These are phyloP conservation scores for Ceratobasidium sp. DNA, from an alignment of 1,284 basidiomycete genomes.

Conservation along the genomic window DNA sequence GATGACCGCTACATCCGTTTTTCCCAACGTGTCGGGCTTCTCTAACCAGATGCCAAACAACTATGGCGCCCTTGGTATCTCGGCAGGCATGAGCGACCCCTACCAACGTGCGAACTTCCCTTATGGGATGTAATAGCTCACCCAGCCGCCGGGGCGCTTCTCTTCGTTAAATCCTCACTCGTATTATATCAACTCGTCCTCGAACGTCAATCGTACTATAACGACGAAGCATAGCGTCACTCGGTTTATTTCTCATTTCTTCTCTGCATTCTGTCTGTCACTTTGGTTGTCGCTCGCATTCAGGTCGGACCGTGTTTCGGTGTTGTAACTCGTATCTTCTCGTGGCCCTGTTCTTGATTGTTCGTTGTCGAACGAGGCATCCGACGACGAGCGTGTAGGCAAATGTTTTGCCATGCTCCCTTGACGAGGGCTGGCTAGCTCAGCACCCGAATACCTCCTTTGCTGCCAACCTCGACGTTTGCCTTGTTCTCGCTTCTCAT, in stretches of 20 bases:
- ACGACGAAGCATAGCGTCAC: slow-evolving; percentile 19
- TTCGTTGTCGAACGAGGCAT: slow-evolving; percentile 31
- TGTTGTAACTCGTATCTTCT: slow-evolving; percentile 38
- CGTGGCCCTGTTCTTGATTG: slow-evolving; percentile 38
- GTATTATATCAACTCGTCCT: slow-evolving; percentile 23
- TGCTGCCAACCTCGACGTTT: slow-evolving; percentile 30
- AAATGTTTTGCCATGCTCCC: neutral
- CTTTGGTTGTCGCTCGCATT: slow-evolving; percentile 33
- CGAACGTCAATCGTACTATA: slow-evolving; percentile 10
- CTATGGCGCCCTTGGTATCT: slow-evolving; percentile 59
- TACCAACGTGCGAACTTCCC: slow-evolving; percentile 76
- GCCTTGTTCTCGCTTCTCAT: neutral
- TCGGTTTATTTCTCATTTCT: slow-evolving; percentile 47
- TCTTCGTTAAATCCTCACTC: slow-evolving; percentile 2
- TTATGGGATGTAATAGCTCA: slow-evolving; percentile 71
- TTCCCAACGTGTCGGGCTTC: slow-evolving; percentile 70
- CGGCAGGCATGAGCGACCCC: slow-evolving; percentile 66
- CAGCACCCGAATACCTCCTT: slow-evolving; percentile 25
- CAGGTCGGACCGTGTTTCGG: slow-evolving; percentile 34
- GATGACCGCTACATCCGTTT: slow-evolving; percentile 74
- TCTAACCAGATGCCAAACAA: slow-evolving; percentile 59
- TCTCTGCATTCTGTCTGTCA: slow-evolving; percentile 34
- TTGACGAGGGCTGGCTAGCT: slow-evolving; percentile 6
- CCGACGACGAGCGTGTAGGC: slow-evolving; percentile 22
- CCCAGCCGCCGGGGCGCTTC: neutral